Base-by-base conservation (phyloP, 2,329 filamentous ascomycete species). In the Hypoxylon sp. region DNA sequence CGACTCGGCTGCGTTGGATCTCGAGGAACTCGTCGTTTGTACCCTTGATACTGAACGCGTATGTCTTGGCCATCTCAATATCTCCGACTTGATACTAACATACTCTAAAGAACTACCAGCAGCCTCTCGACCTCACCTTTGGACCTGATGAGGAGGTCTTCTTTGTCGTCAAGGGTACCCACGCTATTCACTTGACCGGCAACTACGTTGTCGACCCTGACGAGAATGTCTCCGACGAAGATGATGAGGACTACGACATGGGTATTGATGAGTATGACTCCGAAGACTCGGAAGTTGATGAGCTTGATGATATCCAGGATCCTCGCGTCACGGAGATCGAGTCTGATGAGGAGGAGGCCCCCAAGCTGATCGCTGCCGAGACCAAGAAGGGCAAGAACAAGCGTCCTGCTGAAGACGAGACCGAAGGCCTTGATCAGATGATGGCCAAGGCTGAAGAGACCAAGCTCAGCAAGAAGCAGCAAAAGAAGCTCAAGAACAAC, bases 401-500 rank as follows among this genome's bases (percentile, higher is more conserved):
- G 91, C 94, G 96, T 73, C 82, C 90, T 43, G 95, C 94, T 48
- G 93, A 93, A 75, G 89, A 90, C 57, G 86, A 85, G 65, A 79
- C 80, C 41, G 88, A 90, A 78, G 85, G 84, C 67, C 90, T 97
- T 25, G 94, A 97, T 74, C 92, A 92, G 70, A 82, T 97, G 80
- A 96, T 97, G 76, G 87, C 90, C 79, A 95, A 96, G 82, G 86
- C 85, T 64, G 78, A 88, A 71, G 91, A 94, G 74, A 78, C 85
- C 72, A 94, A 94, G 84, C 86, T 94, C 69, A 94, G 90, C 87
- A 97, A 97, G 88, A 97, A 97, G 85, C 93, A 98, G 81, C 87
- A 91, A 75, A 98, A 99, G 91, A 97, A 97, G 87, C 87, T 95
- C 71, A 97, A 97, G 90, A 97, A 97, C 87, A 98, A 98, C 86